These are phyloP conservation scores for Colletotrichum shisoi DNA, from an alignment of 2,329 filamentous ascomycete species.

Conservation along the genomic window DNA sequence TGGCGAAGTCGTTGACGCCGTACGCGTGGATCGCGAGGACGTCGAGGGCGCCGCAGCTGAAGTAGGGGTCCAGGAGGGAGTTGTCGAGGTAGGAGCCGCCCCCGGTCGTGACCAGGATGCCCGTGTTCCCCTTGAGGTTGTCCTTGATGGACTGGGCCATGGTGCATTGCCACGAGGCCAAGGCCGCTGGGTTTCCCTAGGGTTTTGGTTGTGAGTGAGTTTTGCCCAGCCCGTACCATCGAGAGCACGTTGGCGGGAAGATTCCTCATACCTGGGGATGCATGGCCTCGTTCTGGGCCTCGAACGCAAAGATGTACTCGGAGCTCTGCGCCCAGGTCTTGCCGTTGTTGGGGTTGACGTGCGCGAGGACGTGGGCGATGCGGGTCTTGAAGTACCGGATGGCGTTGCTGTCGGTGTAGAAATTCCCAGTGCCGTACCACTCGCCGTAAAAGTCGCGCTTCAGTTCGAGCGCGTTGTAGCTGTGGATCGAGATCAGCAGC, in stretches of 20 bases:
- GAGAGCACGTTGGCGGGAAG: too few species aligned
- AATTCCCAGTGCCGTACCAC: slow-evolving; percentile 38
- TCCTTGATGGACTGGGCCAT: slow-evolving; percentile 42
- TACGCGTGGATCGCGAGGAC: slow-evolving; percentile 44
- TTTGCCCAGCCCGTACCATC: too few species aligned
- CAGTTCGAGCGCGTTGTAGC: slow-evolving; percentile 34
- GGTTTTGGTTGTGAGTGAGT: too few species aligned
- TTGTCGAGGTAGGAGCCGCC: slow-evolving; percentile 40
- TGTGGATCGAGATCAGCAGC: slow-evolving; percentile 38
- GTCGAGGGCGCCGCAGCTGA: slow-evolving; percentile 33
- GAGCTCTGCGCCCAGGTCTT: slow-evolving; percentile 40
- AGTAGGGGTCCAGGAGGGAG: slow-evolving; percentile 39
- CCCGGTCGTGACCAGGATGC: slow-evolving; percentile 41
- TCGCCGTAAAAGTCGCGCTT: slow-evolving; percentile 36
- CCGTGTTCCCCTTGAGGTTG: slow-evolving; percentile 35
- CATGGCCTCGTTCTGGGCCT: slow-evolving; percentile 43
- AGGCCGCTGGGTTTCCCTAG: slow-evolving; percentile 39
- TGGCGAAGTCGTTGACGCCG: slow-evolving; percentile 29
- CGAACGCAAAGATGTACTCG: slow-evolving; percentile 43
- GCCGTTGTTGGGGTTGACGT: slow-evolving; percentile 36
- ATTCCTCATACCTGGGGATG: slow-evolving; percentile 32
- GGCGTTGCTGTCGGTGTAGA: slow-evolving; percentile 33
- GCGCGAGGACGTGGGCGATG: slow-evolving; percentile 34
- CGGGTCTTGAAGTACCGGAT: slow-evolving; percentile 36
- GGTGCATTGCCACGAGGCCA: slow-evolving; percentile 42